Conservation (phyloP, 2,329 filamentous ascomycete genomes). For the Penicillium sp. region DNA sequence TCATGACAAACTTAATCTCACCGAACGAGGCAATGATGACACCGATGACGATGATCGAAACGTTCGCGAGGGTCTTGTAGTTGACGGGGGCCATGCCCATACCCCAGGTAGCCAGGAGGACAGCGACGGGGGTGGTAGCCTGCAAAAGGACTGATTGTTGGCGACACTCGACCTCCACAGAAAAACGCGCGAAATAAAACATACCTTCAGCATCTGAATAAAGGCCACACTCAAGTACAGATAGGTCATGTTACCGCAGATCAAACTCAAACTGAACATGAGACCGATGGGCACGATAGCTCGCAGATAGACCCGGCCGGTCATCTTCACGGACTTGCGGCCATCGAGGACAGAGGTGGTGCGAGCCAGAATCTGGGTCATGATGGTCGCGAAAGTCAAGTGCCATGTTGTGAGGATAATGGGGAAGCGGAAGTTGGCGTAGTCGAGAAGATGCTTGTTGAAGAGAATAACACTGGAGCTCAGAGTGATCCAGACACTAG, state of each 20-base stretch:
- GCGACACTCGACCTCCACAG: background rate
- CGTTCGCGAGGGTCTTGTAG: slow-evolving; percentile 82
- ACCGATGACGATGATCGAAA: slow-evolving; percentile 89
- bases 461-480: slow-evolving; percentile 95
- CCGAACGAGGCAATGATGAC: slow-evolving; percentile 91
- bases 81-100: slow-evolving; percentile 80
- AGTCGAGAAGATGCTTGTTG: slow-evolving; percentile 97
- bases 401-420: slow-evolving; percentile 90
- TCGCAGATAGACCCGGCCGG: slow-evolving; percentile 81
- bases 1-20: slow-evolving; percentile 78
- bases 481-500: slow-evolving; percentile 82
- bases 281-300: slow-evolving; percentile 92
- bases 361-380: slow-evolving; percentile 88
- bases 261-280: slow-evolving; percentile 93
- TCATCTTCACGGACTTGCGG: slow-evolving; percentile 96
- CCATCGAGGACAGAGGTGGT: slow-evolving; percentile 88
- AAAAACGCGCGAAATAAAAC: background rate
- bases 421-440: slow-evolving; percentile 66
- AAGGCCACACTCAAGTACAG: slow-evolving; percentile 93
- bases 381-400: slow-evolving; percentile 82
- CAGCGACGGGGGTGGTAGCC: slow-evolving; percentile 92
- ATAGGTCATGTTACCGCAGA: slow-evolving; percentile 94
- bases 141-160: slow-evolving; percentile 31
- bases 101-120: slow-evolving; percentile 81
- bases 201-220: slow-evolving; percentile 87